Evolutionary conservation across 495 filamentous ascomycete genomes (phyloP).

Genomic region (Aspergillus funiculosus): DNA sequence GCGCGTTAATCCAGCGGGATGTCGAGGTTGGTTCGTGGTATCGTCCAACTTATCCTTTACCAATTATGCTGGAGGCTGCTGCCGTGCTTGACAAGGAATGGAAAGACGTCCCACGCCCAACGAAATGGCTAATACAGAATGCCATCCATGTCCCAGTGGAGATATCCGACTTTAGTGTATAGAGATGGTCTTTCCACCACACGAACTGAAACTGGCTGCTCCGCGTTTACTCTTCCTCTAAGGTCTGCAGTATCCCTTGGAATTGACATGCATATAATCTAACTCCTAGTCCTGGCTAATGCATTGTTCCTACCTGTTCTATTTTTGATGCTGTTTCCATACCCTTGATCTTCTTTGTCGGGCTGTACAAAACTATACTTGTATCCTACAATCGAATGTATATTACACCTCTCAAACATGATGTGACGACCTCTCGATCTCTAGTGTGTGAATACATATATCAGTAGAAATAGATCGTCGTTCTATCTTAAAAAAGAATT

Average conservation of each 20-base stretch:
- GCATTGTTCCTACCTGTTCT: too few relatives aligned
- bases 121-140: conserved; percentile 30
- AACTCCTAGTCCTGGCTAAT: too few relatives aligned
- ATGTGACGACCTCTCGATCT: too few relatives aligned
- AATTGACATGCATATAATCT: too few relatives aligned
- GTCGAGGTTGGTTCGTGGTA: conserved; percentile 20
- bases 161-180: not conserved
- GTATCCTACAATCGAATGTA: conserved; percentile 1
- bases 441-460: too few relatives aligned
- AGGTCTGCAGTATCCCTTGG: too few relatives aligned
- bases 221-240: not conserved
- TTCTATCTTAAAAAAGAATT: too few relatives aligned
- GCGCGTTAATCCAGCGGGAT: conserved; percentile 26
- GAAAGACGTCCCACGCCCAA: conserved; percentile 21
- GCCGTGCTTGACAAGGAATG: conserved; percentile 28
- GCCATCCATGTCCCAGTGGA: conserved; percentile 24
- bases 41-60: conserved; percentile 18
- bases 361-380: not conserved
- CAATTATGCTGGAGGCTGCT: conserved; percentile 33
- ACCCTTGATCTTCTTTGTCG: too few relatives aligned
- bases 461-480: too few relatives aligned
- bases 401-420: not conserved
- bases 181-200: not conserved
- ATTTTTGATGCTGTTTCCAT: too few relatives aligned
- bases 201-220: too few relatives aligned